These are phyloP conservation scores for Metschnikowia noctiluminum DNA, from an alignment of 805 yeast species.

Conservation along the genomic window DNA sequence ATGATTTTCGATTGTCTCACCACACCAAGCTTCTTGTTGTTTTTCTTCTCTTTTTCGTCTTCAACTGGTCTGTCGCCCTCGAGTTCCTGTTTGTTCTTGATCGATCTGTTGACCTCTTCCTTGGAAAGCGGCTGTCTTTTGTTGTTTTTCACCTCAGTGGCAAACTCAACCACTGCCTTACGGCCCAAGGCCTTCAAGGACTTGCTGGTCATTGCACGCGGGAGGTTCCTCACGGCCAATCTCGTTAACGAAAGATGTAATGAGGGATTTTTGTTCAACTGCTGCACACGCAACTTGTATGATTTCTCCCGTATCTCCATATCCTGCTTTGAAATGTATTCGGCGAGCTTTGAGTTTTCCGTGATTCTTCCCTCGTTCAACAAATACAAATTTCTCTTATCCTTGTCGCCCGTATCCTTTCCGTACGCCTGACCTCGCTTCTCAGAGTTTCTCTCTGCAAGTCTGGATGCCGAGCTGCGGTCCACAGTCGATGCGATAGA, in stretches of 20 bases:
- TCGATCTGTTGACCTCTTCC: constrained; percentile 83
- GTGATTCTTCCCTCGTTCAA: constrained; percentile 93
- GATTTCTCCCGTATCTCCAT: constrained; percentile 87
- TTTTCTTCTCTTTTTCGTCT: constrained; percentile 53
- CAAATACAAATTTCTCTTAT: constrained; percentile 78
- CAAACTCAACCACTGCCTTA: constrained; percentile 91
- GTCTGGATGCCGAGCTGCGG: constrained; percentile 71
- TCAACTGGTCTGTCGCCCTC: constrained; percentile 27
- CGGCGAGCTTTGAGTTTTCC: constrained; percentile 74
- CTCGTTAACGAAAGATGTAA: constrained; percentile 92
- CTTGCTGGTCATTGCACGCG: constrained; percentile 86
- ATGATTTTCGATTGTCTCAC: constrained; percentile 92
- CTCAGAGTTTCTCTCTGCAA: constrained; percentile 69
- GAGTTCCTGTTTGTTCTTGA: constrained; percentile 54
- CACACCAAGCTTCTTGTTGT: constrained; percentile 78
- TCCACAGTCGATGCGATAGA: constrained; percentile 84
- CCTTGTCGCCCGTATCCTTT: constrained; percentile 73
- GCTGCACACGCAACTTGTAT: constrained; percentile 79
- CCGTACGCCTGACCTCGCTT: constrained; percentile 77
- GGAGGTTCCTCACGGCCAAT: constrained; percentile 89
- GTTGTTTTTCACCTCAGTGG: constrained; percentile 75
- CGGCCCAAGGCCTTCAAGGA: constrained; percentile 89
- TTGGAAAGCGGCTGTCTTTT: constrained; percentile 81
- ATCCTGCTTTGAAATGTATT: constrained; percentile 63
- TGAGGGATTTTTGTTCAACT: constrained; percentile 84